phyloP scores from a whole-genome alignment of 2,329 filamentous ascomycete genomes.

The Fusarium cicatricum region DNA sequence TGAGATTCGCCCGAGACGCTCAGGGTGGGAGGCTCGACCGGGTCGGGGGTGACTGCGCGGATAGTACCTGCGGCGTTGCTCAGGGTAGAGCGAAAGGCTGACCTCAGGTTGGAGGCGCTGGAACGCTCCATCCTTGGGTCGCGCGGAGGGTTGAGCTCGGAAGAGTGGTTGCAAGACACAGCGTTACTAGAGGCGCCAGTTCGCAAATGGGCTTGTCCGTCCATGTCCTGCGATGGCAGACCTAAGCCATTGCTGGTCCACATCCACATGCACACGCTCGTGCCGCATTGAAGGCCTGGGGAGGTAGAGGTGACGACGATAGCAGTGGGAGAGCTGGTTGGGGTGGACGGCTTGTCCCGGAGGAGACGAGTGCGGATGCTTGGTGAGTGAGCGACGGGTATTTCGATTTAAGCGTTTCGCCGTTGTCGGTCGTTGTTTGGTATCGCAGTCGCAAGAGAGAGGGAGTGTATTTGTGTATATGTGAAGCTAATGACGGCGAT shows the following conservation, averaged over 20 bases:
- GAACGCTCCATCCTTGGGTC: constrained; percentile 47
- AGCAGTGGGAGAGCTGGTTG: constrained; percentile 7
- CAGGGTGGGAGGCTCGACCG: constrained; percentile 46
- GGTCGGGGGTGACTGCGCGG: constrained; percentile 73
- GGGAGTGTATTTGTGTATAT: neutral
- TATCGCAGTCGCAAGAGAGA: neutral
- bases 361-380: neutral
- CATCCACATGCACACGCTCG: constrained; percentile 48
- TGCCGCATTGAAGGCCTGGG: constrained; percentile 44
- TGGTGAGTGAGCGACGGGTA: neutral
- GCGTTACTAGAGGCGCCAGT: constrained; percentile 48
- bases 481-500: too few species aligned
- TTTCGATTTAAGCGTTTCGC: neutral
- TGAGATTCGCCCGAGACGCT: constrained; percentile 37
- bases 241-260: constrained; percentile 56
- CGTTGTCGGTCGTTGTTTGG: neutral
- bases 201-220: constrained; percentile 50
- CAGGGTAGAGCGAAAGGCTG: constrained; percentile 45
- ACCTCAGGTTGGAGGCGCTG: constrained; percentile 47
- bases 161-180: constrained; percentile 44
- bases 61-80: constrained; percentile 55
- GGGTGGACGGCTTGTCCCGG: constrained; percentile 1
- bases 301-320: constrained; percentile 13
- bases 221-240: constrained; percentile 56
- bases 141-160: constrained; percentile 41